phyloP scores from a whole-genome alignment of 2,329 filamentous ascomycete genomes.

The Sclerotinia glacialis region DNA sequence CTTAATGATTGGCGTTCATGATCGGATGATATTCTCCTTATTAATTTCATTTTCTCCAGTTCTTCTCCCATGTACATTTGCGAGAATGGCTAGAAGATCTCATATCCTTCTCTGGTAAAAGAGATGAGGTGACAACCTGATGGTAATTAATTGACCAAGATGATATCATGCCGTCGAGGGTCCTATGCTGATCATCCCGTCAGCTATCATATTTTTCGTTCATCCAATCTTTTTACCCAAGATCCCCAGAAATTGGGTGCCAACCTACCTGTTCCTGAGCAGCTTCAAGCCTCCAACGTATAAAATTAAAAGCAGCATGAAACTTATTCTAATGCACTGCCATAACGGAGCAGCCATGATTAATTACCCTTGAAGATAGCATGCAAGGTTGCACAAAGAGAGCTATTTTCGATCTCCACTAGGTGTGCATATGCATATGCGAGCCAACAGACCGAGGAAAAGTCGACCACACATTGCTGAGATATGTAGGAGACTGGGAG shows the following conservation, averaged over 20 bases:
- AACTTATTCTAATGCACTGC: conserved; percentile 17
- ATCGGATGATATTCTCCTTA: conserved; percentile 8
- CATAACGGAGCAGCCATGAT: conserved; percentile 3
- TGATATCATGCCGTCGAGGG: conserved; percentile 10
- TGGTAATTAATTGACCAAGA: conserved; percentile 5
- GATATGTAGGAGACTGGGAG: conserved; percentile 15
- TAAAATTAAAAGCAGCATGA: conserved; percentile 11
- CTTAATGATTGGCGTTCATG: not conserved
- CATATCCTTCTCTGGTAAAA: not conserved
- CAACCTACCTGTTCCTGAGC: conserved; percentile 18
- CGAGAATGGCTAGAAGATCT: conserved; percentile 1
- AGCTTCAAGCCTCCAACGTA: not conserved
- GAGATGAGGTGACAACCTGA: conserved; percentile 3
- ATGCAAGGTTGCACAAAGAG: conserved; percentile 18
- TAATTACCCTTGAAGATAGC: conserved; percentile 12
- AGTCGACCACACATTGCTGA: conserved; percentile 18
- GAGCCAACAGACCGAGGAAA: conserved; percentile 20
- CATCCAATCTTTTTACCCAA: conserved; percentile 13
- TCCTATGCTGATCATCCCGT: conserved; percentile 10
- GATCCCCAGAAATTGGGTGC: conserved; percentile 12
- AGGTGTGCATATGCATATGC: conserved; percentile 23
- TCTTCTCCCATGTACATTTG: conserved; percentile 2
- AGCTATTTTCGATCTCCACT: conserved; percentile 19
- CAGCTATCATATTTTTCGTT: conserved; percentile 13
- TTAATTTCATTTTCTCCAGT: conserved; percentile 15